Evolutionary conservation across 768 basidiomycete species (phyloP).

Genomic region (Sporobolomyces roseus): DNA sequence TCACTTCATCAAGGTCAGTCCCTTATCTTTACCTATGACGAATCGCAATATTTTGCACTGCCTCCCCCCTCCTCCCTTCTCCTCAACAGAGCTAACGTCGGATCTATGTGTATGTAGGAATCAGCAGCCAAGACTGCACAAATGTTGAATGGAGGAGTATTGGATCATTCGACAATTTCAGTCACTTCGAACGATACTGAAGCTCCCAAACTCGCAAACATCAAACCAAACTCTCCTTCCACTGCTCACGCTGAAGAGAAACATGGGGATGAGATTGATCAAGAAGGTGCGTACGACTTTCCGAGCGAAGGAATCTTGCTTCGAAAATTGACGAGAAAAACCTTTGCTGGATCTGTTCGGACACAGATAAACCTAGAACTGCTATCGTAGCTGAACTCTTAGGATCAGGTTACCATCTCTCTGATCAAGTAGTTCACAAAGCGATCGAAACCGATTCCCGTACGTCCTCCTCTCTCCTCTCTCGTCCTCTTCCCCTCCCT

Average conservation of each 20-base stretch:
- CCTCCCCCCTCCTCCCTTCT: no score
- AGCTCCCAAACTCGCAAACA: constrained; percentile 49
- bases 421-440: constrained; percentile 67
- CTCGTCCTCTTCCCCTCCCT: background rate
- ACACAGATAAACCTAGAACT: constrained; percentile 73
- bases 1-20: constrained; percentile 69
- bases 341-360: no score
- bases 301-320: background rate
- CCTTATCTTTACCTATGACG: background rate
- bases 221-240: constrained; percentile 52
- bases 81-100: no score
- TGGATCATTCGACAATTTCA: constrained; percentile 66
- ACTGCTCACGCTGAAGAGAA: constrained; percentile 18
- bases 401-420: constrained; percentile 77
- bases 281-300: constrained; percentile 32
- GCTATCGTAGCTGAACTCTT: constrained; percentile 88
- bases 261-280: constrained; percentile 40
- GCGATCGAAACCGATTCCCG: constrained; percentile 52
- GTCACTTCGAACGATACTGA: constrained; percentile 65
- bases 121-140: constrained; percentile 79
- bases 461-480: constrained; percentile 38
- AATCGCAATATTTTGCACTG: no score
- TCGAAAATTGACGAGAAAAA: no score
- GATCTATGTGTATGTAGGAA: constrained; percentile 47
- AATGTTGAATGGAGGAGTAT: constrained; percentile 62